Evolutionary conservation across 2,329 filamentous ascomycete genomes (phyloP).

Genomic region (Colletotrichum sp.): DNA sequence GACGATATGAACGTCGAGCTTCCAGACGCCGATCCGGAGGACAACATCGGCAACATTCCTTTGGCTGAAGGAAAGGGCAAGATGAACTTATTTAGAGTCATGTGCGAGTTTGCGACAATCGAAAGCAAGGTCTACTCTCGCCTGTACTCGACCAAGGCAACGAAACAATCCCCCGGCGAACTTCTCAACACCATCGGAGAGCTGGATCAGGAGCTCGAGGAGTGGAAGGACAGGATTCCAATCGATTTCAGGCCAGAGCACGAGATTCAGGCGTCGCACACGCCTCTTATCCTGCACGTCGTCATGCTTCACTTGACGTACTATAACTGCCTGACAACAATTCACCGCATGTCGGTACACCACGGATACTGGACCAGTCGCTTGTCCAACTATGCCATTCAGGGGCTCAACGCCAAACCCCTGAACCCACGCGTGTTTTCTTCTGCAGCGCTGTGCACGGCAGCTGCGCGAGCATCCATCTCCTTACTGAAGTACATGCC

Average conservation of each 20-base stretch:
- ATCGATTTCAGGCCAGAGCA: conserved; percentile 97
- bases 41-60: conserved; percentile 95
- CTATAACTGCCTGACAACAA: conserved; percentile 97
- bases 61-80: conserved; percentile 88
- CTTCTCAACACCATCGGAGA: conserved; percentile 95
- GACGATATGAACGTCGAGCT: conserved; percentile 93
- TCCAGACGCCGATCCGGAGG: conserved; percentile 86
- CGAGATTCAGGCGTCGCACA: conserved; percentile 92
- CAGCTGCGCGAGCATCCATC: conserved; percentile 90
- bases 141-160: conserved; percentile 90
- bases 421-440: conserved; percentile 95
- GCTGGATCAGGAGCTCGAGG: conserved; percentile 85
- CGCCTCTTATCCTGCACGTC: conserved; percentile 91
- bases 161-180: conserved; percentile 91
- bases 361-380: conserved; percentile 98
- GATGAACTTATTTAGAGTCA: conserved; percentile 91
- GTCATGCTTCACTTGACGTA: conserved; percentile 96
- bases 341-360: conserved; percentile 97
- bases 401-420: conserved; percentile 88
- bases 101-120: conserved; percentile 91
- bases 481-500: conserved; percentile 95
- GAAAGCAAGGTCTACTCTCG: conserved; percentile 94
- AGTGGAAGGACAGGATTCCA: conserved; percentile 96
- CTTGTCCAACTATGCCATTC: conserved; percentile 92
- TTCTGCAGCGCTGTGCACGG: conserved; percentile 90